Percentiles rank a stretch among this genome's conserved stretches.
These are phyloP conservation scores for Zygoascus flipseniorum DNA, from an alignment of 805 yeast genomes.

Conservation along the genomic window DNA sequence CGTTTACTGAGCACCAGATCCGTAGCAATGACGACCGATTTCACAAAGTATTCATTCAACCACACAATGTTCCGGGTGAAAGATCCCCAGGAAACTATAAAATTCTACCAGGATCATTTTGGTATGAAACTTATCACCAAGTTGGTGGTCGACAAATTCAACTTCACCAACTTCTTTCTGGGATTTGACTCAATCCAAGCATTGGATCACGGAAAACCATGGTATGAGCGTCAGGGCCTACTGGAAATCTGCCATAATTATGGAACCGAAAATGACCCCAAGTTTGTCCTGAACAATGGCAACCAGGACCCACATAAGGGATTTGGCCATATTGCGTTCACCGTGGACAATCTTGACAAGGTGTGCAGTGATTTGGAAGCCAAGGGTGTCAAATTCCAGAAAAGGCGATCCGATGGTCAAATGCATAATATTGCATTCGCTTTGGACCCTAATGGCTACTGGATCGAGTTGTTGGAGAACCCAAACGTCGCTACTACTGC, in stretches of 20 bases:
- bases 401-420: conserved; percentile 81
- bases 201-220: conserved; percentile 31
- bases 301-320: conserved; percentile 81
- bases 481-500: conserved; percentile 28
- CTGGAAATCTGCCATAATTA: conserved; percentile 78
- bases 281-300: conserved; percentile 64
- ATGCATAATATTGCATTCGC: conserved; percentile 91
- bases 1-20: not conserved
- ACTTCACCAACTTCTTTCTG: conserved; percentile 62
- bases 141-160: conserved; percentile 44
- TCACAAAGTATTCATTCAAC: conserved; percentile 14
- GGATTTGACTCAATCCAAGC: conserved; percentile 43
- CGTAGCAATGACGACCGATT: not conserved
- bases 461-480: conserved; percentile 73
- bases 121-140: conserved; percentile 57
- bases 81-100: conserved; percentile 64
- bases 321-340: conserved; percentile 86
- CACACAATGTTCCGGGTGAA: conserved; percentile 61
- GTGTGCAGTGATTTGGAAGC: conserved; percentile 51
- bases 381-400: conserved; percentile 67
- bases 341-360: conserved; percentile 69
- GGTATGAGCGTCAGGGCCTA: conserved; percentile 48
- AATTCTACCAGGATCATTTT: conserved; percentile 65
- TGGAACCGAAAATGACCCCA: conserved; percentile 54
- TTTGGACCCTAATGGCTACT: conserved; percentile 92